Evolutionary conservation across 2,329 filamentous ascomycete species (phyloP), one percentile per base, ranked within the genome.

Genomic region (Phialocephala subalpina): DNA sequence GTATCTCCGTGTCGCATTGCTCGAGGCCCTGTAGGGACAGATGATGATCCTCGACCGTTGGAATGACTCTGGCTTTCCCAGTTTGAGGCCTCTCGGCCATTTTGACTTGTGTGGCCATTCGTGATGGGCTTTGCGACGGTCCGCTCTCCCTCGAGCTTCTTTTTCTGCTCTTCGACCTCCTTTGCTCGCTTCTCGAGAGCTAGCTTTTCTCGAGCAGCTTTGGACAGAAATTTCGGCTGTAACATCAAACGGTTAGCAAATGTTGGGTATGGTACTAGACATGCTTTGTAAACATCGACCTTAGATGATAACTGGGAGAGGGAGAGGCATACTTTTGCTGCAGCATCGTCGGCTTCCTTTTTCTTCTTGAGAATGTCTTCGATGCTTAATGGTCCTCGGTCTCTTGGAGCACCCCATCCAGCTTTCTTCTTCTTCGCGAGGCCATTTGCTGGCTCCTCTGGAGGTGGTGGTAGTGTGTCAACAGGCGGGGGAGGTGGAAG

Each of bases 321-420:
- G 53, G 59, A 11, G 12, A 25, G 47, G 67, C 78, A 72, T 81
- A 87, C 85, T 80, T 96, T 97, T 63, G 92, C 87, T 11, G 93
- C 91, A 18, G 91, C 93, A 40, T 91, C 92, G 79, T 96, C 93
- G 33, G 92, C 91, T 68, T 92, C 93, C 76, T 92, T 92, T 83
- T 97, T 97, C 80, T 94, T 91, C 71, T 89, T 88, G 25, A 97
- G 80, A 4, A 97, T 86, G 73, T 97, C 92, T 78, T 97, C 94
- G 64, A 97, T 90, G 76, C 93, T 94, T 57, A 97, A 82, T 9
- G 92, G 92, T 58, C 74, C 74, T 9, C 75, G 72, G 56, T 72
- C 73, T 75, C 73, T 68, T 47, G 75, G 67, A 25, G 79, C 72
- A 14, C 82, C 83, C 83, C 83, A 86, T 71, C 85, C 84, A 60